These are phyloP conservation scores for Xerocomellus dryophilus DNA, from an alignment of 768 basidiomycete genomes.

Conservation along the genomic window DNA sequence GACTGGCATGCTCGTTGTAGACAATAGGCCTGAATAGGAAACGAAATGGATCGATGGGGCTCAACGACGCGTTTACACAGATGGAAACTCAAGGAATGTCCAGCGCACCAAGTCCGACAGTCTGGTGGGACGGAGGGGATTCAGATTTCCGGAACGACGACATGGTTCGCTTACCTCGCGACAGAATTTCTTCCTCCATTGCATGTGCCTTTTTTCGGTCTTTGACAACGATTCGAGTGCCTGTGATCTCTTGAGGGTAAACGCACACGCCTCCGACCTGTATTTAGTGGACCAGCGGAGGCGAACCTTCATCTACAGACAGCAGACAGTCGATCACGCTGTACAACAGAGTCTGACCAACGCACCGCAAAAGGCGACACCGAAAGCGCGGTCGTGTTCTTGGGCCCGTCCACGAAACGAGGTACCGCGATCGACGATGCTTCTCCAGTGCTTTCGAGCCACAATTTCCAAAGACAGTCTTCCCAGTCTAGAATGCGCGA, in stretches of 20 bases:
- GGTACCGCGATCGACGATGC: constrained; percentile 21
- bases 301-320: constrained; percentile 37
- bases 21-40: background rate
- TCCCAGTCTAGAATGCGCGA: constrained; percentile 55
- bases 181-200: constrained; percentile 60
- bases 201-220: constrained; percentile 40
- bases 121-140: constrained; percentile 6
- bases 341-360: background rate
- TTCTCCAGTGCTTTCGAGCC: constrained; percentile 51
- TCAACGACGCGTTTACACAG: background rate
- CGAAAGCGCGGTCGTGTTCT: constrained; percentile 5
- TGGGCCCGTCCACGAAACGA: constrained; percentile 4
- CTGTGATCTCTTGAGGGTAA: constrained; percentile 40
- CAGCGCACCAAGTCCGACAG: constrained; percentile 14
- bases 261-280: constrained; percentile 52
- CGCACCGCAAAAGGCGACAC: constrained; percentile 24
- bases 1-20: background rate
- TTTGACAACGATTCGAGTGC: constrained; percentile 34
- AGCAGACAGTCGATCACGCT: background rate
- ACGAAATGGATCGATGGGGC: background rate
- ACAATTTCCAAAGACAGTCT: constrained; percentile 65
- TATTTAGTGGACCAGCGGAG: constrained; percentile 47
- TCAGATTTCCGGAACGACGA: background rate
- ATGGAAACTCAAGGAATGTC: constrained; percentile 14
- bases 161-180: constrained; percentile 35